A percentile compares a stretch with the other conserved stretches of the same genome.
phyloP scores from a whole-genome alignment of 2,329 filamentous ascomycete genomes.

The Boeremia lycopersici region DNA sequence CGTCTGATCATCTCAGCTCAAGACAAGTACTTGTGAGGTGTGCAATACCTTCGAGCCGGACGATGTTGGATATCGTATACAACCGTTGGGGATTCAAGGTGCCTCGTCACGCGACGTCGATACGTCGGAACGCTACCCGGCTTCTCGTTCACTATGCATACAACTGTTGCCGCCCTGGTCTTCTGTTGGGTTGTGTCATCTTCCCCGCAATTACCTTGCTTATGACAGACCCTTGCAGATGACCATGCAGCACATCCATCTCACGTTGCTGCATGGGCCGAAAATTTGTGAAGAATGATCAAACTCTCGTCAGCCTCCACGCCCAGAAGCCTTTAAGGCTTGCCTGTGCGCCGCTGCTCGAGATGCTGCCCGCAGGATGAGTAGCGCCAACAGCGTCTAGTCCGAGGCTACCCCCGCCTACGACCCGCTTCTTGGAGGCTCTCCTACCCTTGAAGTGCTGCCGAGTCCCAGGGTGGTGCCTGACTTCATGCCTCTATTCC shows the following conservation, averaged over 20 bases:
- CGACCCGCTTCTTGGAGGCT: constrained; percentile 16
- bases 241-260: constrained; percentile 44
- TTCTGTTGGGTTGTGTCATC: constrained; percentile 23
- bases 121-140: constrained; percentile 16
- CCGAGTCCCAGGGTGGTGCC: constrained; percentile 17
- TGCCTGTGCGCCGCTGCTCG: constrained; percentile 41
- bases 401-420: constrained; percentile 43
- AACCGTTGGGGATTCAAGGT: constrained; percentile 11
- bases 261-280: constrained; percentile 41
- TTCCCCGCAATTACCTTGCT: constrained; percentile 49
- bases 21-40: background rate
- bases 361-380: constrained; percentile 33
- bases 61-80: constrained; percentile 23
- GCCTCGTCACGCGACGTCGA: constrained; percentile 32
- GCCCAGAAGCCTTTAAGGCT: constrained; percentile 29
- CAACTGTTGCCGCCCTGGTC: constrained; percentile 27
- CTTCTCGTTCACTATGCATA: constrained; percentile 31
- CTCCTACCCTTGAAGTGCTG: background rate
- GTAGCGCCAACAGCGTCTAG: constrained; percentile 45
- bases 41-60: constrained; percentile 5
- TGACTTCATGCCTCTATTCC: constrained; percentile 23
- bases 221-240: constrained; percentile 46
- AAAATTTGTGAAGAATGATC: constrained; percentile 27
- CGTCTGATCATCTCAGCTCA: background rate
- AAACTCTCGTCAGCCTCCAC: constrained; percentile 38